Conservation (phyloP, 2,329 filamentous ascomycete genomes). For the Clonostachys sp. region DNA sequence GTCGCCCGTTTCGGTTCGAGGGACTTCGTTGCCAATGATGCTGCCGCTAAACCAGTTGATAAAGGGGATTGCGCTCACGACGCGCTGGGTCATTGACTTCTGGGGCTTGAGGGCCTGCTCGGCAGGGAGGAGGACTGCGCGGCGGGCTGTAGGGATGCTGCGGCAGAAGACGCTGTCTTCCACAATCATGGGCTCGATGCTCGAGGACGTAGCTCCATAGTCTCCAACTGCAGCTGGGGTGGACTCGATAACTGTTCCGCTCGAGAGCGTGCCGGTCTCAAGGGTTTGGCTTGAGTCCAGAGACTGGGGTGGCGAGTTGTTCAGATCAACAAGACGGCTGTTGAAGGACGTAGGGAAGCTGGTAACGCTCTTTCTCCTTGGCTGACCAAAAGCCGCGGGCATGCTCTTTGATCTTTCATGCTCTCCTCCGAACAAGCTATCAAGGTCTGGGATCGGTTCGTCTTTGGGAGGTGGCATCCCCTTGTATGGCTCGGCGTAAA, state of each 20-base stretch:
- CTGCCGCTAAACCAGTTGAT: constrained; percentile 67
- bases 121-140: constrained; percentile 60
- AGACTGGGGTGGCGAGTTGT: constrained; percentile 33
- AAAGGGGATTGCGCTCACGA: constrained; percentile 63
- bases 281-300: constrained; percentile 50
- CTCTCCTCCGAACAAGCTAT: constrained; percentile 24
- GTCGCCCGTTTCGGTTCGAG: constrained; percentile 65
- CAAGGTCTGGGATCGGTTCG: constrained; percentile 53
- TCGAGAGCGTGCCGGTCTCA: constrained; percentile 51
- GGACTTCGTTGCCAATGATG: constrained; percentile 73
- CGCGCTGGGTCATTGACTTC: constrained; percentile 57
- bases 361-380: constrained; percentile 16
- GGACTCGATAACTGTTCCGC: constrained; percentile 35
- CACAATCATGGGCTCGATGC: constrained; percentile 19
- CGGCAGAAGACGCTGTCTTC: constrained; percentile 44
- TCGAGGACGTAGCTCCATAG: constrained; percentile 2
- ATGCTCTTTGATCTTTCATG: constrained; percentile 23
- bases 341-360: constrained; percentile 25
- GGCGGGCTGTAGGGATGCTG: constrained; percentile 62
- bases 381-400: constrained; percentile 17
- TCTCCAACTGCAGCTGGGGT: constrained; percentile 8
- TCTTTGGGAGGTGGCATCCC: constrained; percentile 61
- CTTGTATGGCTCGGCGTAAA: constrained; percentile 67
- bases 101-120: constrained; percentile 69
- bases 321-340: constrained; percentile 28